Conservation (phyloP, 2,329 filamentous ascomycete genomes). For the Colletotrichum nymphaeae region DNA sequence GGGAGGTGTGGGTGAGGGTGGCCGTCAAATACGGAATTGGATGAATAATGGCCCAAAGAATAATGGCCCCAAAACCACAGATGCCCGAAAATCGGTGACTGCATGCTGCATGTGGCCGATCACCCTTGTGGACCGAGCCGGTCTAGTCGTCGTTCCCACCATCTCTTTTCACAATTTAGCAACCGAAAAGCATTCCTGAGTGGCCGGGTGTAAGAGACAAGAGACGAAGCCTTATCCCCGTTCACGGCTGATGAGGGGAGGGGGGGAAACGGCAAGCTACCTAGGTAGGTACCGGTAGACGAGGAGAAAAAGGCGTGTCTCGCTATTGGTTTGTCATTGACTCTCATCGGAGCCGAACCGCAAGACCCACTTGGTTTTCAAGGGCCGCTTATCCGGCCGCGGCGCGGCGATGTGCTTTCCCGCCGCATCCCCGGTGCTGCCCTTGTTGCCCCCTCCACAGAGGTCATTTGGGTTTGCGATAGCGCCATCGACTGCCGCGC, state of each 20-base stretch:
- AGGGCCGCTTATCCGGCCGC: slow-evolving; percentile 20
- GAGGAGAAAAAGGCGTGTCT: slow-evolving; percentile 4
- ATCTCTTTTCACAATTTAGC: slow-evolving; percentile 10
- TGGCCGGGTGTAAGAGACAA: slow-evolving; percentile 22
- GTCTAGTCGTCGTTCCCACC: slow-evolving; percentile 25
- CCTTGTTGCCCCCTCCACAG: slow-evolving; percentile 13
- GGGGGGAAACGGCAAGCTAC: neutral
- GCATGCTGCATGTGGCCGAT: slow-evolving; percentile 32
- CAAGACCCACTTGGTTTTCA: slow-evolving; percentile 14
- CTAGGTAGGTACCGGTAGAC: neutral
- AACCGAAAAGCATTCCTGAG: slow-evolving; percentile 2
- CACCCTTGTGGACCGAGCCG: slow-evolving; percentile 18
- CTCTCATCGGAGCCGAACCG: slow-evolving; percentile 31
- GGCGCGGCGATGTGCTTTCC: slow-evolving; percentile 18
- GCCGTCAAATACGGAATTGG: slow-evolving; percentile 24
- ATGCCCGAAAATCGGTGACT: slow-evolving; percentile 29
- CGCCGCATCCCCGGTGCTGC: slow-evolving; percentile 16
- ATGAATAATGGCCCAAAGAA: slow-evolving; percentile 25
- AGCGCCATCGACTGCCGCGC: slow-evolving; percentile 4
- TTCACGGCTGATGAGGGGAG: slow-evolving; percentile 24
- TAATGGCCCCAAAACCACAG: neutral
- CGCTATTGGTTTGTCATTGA: slow-evolving; percentile 24
- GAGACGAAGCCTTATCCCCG: slow-evolving; percentile 25
- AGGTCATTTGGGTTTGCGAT: slow-evolving; percentile 22
- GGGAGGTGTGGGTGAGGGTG: neutral